These are phyloP conservation scores for Cynanchum wilfordii DNA, from an alignment of 257 asterid species.

Conservation along the genomic window DNA sequence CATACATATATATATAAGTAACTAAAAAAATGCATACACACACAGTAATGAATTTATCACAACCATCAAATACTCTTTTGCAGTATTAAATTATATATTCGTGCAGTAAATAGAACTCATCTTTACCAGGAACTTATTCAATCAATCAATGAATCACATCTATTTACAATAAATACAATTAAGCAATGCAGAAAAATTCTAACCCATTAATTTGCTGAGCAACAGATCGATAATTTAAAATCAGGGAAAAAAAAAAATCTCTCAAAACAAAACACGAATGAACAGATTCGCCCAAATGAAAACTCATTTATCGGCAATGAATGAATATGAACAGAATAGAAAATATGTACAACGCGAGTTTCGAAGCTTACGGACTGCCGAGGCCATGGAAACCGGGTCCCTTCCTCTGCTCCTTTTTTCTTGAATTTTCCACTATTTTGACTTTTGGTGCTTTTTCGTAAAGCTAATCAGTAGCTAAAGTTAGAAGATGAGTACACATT, in stretches of 20 bases:
- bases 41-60: not conserved
- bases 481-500: not conserved
- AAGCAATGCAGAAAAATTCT: not conserved
- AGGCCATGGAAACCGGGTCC: conserved; percentile 17
- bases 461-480: not conserved
- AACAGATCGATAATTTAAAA: not conserved
- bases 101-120: not conserved
- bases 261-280: not conserved
- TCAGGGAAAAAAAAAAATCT: not conserved
- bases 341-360: not conserved
- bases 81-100: not conserved
- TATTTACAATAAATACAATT: not conserved
- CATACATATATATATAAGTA: not conserved
- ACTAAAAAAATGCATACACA: not conserved
- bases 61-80: not conserved
- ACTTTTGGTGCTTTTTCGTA: not conserved
- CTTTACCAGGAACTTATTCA: not conserved
- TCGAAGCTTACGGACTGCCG: conserved; percentile 15
- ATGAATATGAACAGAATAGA: not conserved
- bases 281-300: not conserved
- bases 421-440: not conserved
- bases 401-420: not conserved
- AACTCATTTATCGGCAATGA: not conserved
- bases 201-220: not conserved
- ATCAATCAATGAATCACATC: not conserved